phyloP scores from a whole-genome alignment of 768 basidiomycete species.

The Suillus alpinus region DNA sequence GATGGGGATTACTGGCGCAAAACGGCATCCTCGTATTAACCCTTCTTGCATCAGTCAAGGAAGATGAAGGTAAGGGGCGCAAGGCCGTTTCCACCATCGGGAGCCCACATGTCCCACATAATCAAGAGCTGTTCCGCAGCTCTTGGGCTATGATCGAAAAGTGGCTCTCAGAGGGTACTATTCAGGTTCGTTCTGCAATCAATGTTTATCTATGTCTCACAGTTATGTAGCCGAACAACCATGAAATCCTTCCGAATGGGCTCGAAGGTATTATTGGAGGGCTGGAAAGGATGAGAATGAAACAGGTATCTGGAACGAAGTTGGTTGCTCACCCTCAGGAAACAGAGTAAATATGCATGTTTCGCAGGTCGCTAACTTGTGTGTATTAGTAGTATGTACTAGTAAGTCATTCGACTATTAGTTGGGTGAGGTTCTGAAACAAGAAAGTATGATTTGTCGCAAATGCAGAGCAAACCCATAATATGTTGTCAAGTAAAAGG shows the following conservation, averaged over 20 bases:
- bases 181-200: slow-evolving; percentile 18
- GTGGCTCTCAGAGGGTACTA: slow-evolving; percentile 25
- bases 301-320: slow-evolving; percentile 41
- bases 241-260: slow-evolving; percentile 41
- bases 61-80: slow-evolving; percentile 21
- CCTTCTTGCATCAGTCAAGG: slow-evolving; percentile 19
- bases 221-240: slow-evolving; percentile 33
- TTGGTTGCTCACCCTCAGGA: slow-evolving; percentile 43
- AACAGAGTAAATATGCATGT: slow-evolving; percentile 19
- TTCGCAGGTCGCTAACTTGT: neutral
- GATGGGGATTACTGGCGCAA: slow-evolving; percentile 29
- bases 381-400: neutral
- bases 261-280: slow-evolving; percentile 36
- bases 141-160: slow-evolving; percentile 19
- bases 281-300: slow-evolving; percentile 32
- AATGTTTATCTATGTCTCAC: neutral
- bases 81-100: slow-evolving; percentile 22
- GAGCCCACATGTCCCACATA: slow-evolving; percentile 17
- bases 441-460: neutral
- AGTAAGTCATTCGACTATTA: neutral
- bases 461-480: neutral
- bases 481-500: neutral
- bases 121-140: slow-evolving; percentile 14
- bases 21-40: slow-evolving; percentile 33
- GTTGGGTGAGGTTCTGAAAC: neutral